These are phyloP conservation scores for Ophiocytium majus DNA, from an alignment of 352 stramenopile species.

Conservation along the genomic window DNA sequence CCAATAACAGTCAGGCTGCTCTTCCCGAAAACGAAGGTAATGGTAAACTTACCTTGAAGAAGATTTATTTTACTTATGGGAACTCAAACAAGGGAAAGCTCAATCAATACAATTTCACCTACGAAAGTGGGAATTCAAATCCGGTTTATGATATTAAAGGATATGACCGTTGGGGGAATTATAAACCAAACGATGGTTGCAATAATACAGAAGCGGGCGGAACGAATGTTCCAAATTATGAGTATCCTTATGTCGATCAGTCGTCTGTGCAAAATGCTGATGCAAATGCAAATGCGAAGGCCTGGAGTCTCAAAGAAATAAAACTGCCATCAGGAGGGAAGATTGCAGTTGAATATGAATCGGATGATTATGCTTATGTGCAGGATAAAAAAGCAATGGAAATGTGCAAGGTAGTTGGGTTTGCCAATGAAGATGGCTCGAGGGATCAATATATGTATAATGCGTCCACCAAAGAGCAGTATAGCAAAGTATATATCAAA, in stretches of 20 bases:
- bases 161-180: slow-evolving; percentile 5
- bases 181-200: slow-evolving; percentile 11
- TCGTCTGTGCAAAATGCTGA: not conserved
- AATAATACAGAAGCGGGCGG: not conserved
- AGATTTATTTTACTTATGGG: not conserved
- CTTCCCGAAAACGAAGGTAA: not conserved
- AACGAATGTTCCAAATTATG: not conserved
- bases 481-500: slow-evolving; percentile 13
- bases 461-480: not conserved
- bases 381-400: slow-evolving; percentile 9
- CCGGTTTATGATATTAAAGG: not conserved
- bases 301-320: slow-evolving; percentile 4
- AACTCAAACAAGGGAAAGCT: not conserved
- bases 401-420: not conserved
- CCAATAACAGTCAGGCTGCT: not conserved
- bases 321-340: slow-evolving; percentile 6
- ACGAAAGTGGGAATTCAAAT: slow-evolving; percentile 9
- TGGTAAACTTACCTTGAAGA: slow-evolving; percentile 10
- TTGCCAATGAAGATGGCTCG: not conserved
- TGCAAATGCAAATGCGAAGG: not conserved
- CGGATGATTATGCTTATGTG: slow-evolving; percentile 12
- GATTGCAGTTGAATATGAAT: not conserved
- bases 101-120: not conserved
- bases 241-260: not conserved
- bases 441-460: not conserved